Conservation (phyloP, 2,329 filamentous ascomycete species). For the Parafenestella ontariensis region DNA sequence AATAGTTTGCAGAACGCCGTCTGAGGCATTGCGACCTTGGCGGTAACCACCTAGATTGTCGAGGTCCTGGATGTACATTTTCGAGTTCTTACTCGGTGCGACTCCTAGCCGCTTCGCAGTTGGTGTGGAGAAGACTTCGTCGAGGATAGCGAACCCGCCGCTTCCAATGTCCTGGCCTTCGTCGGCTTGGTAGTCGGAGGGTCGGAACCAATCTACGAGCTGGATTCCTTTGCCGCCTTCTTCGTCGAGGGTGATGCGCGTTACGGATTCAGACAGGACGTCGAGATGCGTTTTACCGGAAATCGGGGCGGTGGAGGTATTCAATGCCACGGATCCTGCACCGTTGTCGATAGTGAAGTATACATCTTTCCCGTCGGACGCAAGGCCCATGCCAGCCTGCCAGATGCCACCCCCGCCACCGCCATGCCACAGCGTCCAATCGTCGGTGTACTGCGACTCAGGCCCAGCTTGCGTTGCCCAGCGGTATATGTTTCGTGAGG, state of each 20-base stretch:
- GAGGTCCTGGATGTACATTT: slow-evolving; percentile 30
- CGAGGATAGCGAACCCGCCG: slow-evolving; percentile 23
- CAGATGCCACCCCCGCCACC: slow-evolving; percentile 26
- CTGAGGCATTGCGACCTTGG: slow-evolving; percentile 22
- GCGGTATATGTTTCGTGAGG: slow-evolving; percentile 14
- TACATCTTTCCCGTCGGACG: slow-evolving; percentile 26
- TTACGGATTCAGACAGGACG: slow-evolving; percentile 18
- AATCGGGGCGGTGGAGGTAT: slow-evolving; percentile 3
- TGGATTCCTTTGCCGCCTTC: slow-evolving; percentile 12
- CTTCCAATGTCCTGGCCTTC: slow-evolving; percentile 23
- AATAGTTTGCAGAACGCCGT: slow-evolving; percentile 32
- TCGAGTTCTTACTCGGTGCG: slow-evolving; percentile 39
- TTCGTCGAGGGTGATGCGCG: slow-evolving; percentile 13
- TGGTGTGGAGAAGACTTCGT: slow-evolving; percentile 23
- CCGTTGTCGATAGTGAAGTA: slow-evolving; percentile 27
- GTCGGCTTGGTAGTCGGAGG: slow-evolving; percentile 13
- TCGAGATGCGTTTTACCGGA: slow-evolving; percentile 10
- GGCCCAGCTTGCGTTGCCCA: slow-evolving; percentile 26
- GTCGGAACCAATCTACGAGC: slow-evolving; percentile 24
- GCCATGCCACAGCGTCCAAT: slow-evolving; percentile 26
- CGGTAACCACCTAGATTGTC: slow-evolving; percentile 36
- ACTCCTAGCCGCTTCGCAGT: slow-evolving; percentile 32
- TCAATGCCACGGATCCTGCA: slow-evolving; percentile 1
- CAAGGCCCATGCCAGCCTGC: slow-evolving; percentile 24
- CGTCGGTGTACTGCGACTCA: slow-evolving; percentile 12